phyloP scores from a whole-genome alignment of 164 flowering plant species.

The Liriodendron chinense region DNA sequence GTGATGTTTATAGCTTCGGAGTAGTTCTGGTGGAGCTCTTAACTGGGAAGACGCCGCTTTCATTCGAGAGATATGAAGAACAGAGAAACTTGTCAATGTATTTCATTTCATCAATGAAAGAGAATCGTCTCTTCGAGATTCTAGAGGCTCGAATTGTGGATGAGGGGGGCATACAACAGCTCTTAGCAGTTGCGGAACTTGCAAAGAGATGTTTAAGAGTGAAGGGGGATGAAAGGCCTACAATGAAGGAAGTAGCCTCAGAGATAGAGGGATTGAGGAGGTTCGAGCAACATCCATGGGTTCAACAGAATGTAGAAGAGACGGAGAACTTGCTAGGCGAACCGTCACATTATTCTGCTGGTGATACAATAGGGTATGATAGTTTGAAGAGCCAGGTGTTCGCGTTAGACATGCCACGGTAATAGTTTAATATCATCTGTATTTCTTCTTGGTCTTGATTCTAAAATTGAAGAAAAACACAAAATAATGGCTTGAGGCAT shows the following conservation, averaged over 20 bases:
- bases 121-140: neutral
- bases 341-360: neutral
- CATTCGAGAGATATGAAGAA: neutral
- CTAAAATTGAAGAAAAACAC: no score
- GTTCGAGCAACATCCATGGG: neutral
- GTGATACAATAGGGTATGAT: neutral
- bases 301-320: neutral
- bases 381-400: neutral
- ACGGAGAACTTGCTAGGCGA: neutral
- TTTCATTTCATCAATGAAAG: constrained; percentile 1
- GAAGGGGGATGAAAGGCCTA: constrained; percentile 11
- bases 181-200: constrained; percentile 6
- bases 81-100: neutral
- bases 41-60: constrained; percentile 8
- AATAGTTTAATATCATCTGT: neutral
- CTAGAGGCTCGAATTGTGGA: neutral
- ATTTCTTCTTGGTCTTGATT: no score
- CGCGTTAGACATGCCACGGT: neutral
- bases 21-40: constrained; percentile 14
- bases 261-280: neutral
- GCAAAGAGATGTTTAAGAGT: constrained; percentile 11
- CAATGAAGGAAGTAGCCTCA: constrained; percentile 1
- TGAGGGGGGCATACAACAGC: constrained; percentile 4
- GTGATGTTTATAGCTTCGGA: constrained; percentile 20
- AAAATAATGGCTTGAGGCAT: no score